Evolutionary conservation across 768 basidiomycete species (phyloP), one percentile per base, ranked within the genome.

Genomic region (Agrocybe chaxingu): DNA sequence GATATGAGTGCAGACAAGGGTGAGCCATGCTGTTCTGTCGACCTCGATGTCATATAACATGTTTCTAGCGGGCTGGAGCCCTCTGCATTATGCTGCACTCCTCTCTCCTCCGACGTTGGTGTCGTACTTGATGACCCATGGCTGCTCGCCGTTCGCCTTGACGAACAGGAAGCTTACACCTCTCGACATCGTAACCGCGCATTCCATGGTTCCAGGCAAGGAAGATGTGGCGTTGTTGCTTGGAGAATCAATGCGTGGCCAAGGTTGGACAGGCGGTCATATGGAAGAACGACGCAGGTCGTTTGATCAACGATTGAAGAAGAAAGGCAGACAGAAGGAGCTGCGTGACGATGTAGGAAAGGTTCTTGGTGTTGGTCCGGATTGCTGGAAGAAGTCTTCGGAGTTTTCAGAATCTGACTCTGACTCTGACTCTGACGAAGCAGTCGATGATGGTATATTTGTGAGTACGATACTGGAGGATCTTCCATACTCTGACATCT

Each of bases 121-220:
- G 16, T 92, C 94, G 0, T 87, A 92, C 74, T 76, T 99, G 18
- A 85, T 98, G 70, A 96, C 92, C 8, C 89, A 92, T 58, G 92
- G 92, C 41, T 92, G 91, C 54, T 93, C 92, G 19, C 84, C 90
- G 0, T 84, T 90, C 54, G 79, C 84, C 4, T 64, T 81, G 40
- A 96, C 95, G 19, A 78, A 76, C 58, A 83, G 87, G 35, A 87
- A 89, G 29, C 69, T 98, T 36, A 94, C 87, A 3, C 84, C 97
- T 2, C 76, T 96, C 29, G 95, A 98, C 65, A 85, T 98, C 52
- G 83, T 97, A 36, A 87, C 89, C 11, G 91, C 88, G 1, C 87
- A 92, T 64, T 84, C 89, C 2, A 77, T 81, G 12, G 72, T 95
- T 32, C 87, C 88, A 2, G 89, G 92, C 7, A 81, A 94, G 16